These are phyloP conservation scores for Termitomyces sp. DNA, from an alignment of 768 basidiomycete genomes.

Conservation along the genomic window DNA sequence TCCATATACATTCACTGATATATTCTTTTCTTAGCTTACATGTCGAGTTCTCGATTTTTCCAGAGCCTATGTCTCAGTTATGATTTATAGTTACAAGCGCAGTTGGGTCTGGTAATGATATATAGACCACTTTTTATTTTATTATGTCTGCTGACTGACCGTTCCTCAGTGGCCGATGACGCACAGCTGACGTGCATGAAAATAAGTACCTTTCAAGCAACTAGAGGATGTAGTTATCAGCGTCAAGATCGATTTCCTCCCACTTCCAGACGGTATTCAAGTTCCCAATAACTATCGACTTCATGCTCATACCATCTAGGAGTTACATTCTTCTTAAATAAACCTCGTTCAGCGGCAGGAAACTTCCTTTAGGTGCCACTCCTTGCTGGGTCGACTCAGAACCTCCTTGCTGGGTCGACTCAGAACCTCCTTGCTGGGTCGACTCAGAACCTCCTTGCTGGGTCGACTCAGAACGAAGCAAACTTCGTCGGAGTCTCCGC, in stretches of 20 bases:
- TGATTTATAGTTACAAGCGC: slow-evolving; percentile 15
- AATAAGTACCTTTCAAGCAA: slow-evolving; percentile 19
- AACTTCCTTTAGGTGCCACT: slow-evolving; percentile 11
- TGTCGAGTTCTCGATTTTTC: neutral
- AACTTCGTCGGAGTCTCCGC: slow-evolving; percentile 6
- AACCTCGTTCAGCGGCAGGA: slow-evolving; percentile 7
- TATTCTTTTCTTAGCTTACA: neutral
- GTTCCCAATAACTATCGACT: neutral
- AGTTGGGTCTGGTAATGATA: slow-evolving; percentile 31
- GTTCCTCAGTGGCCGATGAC: slow-evolving; percentile 14
- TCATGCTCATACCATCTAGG: slow-evolving; percentile 7
- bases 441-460: no score
- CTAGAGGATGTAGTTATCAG: slow-evolving; percentile 27
- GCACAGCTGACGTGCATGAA: slow-evolving; percentile 32
- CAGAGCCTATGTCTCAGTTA: neutral
- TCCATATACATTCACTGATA: neutral
- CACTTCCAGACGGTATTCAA: slow-evolving; percentile 27
- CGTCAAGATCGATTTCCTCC: slow-evolving; percentile 20
- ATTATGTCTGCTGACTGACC: neutral
- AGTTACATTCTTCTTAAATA: slow-evolving; percentile 31
- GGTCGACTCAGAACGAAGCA: slow-evolving; percentile 23
- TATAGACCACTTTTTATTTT: slow-evolving; percentile 8
- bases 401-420: no score
- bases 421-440: no score
- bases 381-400: slow-evolving; percentile 21